Base-by-base conservation (phyloP, 2,329 filamentous ascomycete species). In the Delphinella strobiligena region DNA sequence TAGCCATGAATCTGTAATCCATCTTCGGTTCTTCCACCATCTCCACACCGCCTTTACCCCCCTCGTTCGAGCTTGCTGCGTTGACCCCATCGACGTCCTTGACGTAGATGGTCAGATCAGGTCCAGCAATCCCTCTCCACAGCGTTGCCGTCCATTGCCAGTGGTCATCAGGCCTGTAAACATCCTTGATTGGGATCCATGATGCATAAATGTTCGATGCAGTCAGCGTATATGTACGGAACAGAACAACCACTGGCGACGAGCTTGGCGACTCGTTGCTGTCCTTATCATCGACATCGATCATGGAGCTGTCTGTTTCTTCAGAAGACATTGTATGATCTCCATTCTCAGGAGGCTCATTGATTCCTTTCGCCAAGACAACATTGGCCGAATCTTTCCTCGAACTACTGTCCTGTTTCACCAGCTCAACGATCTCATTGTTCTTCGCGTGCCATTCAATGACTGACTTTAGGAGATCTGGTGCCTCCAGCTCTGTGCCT, bases 111-210 rank as follows among this genome's bases (percentile, higher is more conserved):
- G 82, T 82, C 34, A 89, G 63, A 58, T 96, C 89, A 0, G 89
- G 78, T 0, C 82, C 85, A 1, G 88, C 71, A 39, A 84, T 82
- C 8, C 86, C 85, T 8, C 88, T 78, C 89, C 89, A 96, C 16
- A 95, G 72, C 32, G 83, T 89, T 27, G 89, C 89, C 68, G 91
- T 86, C 89, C 89, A 96, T 59, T 93, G 83, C 87, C 89, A 96
- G 62, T 96, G 89, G 52, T 93, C 87, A n/a, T 82, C 72, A 0
- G 83, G 78, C 12, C 77, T 74, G 58, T 93, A 94, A 5, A 72
- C 69, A 54, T 93, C 87, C 14, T 71, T 66, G 48, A 93, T 86
- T 1, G 82, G 80, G 32, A 88, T 77, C 11, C 71, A 67, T 40
- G 74, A 76, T 1, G 87, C 82, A 56, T 81, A 89, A 35, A 70